A percentile compares a stretch with the other conserved stretches of the same genome.
Evolutionary conservation across 257 asterid species (phyloP).

Genomic region (Leptodermis oblonga): DNA sequence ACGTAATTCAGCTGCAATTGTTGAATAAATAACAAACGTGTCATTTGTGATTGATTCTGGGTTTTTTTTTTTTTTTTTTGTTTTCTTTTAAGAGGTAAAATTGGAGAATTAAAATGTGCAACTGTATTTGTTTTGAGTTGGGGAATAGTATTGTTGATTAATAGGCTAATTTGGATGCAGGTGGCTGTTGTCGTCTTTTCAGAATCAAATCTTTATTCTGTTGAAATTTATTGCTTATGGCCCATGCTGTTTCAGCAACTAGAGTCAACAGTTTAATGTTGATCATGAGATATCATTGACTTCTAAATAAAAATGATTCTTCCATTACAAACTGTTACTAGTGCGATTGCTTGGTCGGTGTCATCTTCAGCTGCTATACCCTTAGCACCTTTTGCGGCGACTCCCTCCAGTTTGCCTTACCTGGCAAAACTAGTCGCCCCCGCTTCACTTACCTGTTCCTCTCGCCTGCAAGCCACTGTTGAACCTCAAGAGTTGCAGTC

Average conservation of each 20-base stretch:
- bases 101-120: background rate
- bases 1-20: background rate
- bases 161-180: background rate
- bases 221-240: background rate
- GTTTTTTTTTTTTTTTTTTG: too few relatives aligned
- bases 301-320: background rate
- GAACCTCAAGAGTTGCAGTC: conserved; percentile 11
- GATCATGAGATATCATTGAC: background rate
- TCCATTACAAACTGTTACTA: background rate
- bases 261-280: background rate
- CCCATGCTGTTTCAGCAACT: background rate
- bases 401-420: background rate
- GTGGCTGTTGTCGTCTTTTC: background rate
- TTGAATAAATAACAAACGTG: background rate
- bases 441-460: conserved; percentile 3
- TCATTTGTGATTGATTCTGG: background rate
- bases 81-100: too few relatives aligned
- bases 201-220: background rate
- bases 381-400: background rate
- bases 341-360: conserved; percentile 4
- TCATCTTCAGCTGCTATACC: conserved; percentile 1
- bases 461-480: background rate
- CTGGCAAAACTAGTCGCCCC: conserved; percentile 11
- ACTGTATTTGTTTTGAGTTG: background rate
- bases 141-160: background rate